These are phyloP conservation scores for Avena insularis DNA, from an alignment of 176 grass and related monocot genomes.

Conservation along the genomic window DNA sequence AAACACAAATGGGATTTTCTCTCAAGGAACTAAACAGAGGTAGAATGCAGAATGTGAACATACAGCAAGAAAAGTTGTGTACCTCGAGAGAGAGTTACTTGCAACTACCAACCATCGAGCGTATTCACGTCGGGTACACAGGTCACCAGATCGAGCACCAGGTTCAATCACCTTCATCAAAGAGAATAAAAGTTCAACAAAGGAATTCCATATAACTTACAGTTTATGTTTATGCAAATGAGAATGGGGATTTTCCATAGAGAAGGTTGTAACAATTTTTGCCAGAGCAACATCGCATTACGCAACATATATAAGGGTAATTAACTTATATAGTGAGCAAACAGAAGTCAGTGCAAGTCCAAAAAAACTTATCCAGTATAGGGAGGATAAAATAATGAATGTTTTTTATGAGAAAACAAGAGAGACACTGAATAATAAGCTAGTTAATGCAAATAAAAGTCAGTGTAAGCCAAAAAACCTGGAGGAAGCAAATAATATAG, in stretches of 20 bases:
- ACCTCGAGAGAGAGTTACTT: conserved; percentile 92
- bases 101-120: conserved; percentile 92
- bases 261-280: background rate
- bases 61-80: conserved; percentile 40
- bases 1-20: background rate
- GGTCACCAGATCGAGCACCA: conserved; percentile 75
- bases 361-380: too few species aligned
- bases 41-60: conserved; percentile 11
- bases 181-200: conserved; percentile 46
- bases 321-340: conserved; percentile 33
- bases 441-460: too few species aligned
- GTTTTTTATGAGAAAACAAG: too few species aligned
- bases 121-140: conserved; percentile 92
- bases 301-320: background rate
- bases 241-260: background rate
- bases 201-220: background rate
- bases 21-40: conserved; percentile 21
- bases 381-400: too few species aligned
- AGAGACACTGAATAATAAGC: too few species aligned
- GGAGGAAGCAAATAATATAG: conserved; percentile 20
- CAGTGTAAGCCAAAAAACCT: background rate
- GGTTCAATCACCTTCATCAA: conserved; percentile 84
- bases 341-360: background rate
- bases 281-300: background rate
- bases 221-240: conserved; percentile 29